Conservation (phyloP, 352 stramenopile genomes). For the Globisporangium paddicum region DNA sequence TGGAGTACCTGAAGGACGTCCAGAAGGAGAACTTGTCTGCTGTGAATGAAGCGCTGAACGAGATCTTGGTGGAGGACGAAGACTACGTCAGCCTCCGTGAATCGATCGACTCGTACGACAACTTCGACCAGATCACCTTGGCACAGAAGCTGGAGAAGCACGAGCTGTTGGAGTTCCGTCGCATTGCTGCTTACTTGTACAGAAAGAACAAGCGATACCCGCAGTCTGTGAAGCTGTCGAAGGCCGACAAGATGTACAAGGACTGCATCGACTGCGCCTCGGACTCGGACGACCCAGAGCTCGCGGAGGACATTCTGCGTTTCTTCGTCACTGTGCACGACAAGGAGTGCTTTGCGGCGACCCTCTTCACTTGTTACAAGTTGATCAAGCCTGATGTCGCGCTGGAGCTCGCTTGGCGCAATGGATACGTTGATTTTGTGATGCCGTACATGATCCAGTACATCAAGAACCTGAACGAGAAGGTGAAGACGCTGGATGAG, state of each 20-base stretch:
- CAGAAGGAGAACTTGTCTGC: conserved; percentile 98
- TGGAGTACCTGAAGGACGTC: conserved; percentile 98
- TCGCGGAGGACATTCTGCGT: conserved; percentile 96
- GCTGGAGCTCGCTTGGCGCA: conserved; percentile 98
- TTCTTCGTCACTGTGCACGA: conserved; percentile 99
- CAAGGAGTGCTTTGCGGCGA: conserved; percentile 99
- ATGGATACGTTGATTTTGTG: conserved; percentile 98
- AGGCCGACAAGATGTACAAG: conserved; percentile 99
- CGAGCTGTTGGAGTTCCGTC: conserved; percentile 99
- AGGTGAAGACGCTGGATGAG: conserved; percentile 92
- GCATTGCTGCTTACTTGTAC: conserved; percentile 99
- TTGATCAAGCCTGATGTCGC: conserved; percentile 98
- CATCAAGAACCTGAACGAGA: conserved; percentile 94
- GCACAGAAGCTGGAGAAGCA: conserved; percentile 99
- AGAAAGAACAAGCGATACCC: conserved; percentile 99
- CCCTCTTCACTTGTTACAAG: conserved; percentile 98
- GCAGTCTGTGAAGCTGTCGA: conserved; percentile 98
- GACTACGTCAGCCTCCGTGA: conserved; percentile 97
- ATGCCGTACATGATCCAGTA: conserved; percentile 99
- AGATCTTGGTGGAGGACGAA: conserved; percentile 96
- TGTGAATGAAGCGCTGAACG: conserved; percentile 99
- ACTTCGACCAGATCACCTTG: conserved; percentile 99
- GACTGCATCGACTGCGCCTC: conserved; percentile 99
- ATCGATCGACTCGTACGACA: conserved; percentile 98
- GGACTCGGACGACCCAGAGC: conserved; percentile 93